phyloP scores from a whole-genome alignment of 305 asterid species.

The Plantago coronopus region DNA sequence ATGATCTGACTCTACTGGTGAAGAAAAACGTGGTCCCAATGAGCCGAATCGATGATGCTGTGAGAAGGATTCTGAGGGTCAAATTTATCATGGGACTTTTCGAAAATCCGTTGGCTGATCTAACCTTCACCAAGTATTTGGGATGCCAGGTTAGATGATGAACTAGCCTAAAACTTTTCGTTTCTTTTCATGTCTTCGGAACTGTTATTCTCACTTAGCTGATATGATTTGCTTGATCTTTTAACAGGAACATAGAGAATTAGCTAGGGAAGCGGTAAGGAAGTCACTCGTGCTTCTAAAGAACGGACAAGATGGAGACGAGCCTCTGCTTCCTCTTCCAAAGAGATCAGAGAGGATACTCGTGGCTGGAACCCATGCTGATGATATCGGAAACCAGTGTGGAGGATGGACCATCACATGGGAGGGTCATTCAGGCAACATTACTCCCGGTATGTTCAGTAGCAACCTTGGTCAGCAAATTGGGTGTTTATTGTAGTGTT shows the following conservation, averaged over 20 bases:
- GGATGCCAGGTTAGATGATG: slow-evolving; percentile 42
- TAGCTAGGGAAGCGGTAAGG: slow-evolving; percentile 80
- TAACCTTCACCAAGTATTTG: slow-evolving; percentile 37
- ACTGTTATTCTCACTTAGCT: background rate
- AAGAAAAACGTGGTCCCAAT: slow-evolving; percentile 43
- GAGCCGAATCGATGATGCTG: slow-evolving; percentile 61
- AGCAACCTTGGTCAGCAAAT: no score
- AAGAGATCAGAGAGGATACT: slow-evolving; percentile 40
- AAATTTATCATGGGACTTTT: slow-evolving; percentile 58
- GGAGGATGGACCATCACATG: slow-evolving; percentile 73
- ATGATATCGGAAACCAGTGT: slow-evolving; percentile 58
- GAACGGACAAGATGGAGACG: slow-evolving; percentile 41
- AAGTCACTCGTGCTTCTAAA: slow-evolving; percentile 61
- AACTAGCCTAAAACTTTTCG: no score
- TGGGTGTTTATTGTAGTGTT: no score
- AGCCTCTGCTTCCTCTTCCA: slow-evolving; percentile 65
- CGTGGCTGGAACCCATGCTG: slow-evolving; percentile 60
- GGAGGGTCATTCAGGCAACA: slow-evolving; percentile 49
- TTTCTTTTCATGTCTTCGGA: background rate
- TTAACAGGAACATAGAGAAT: slow-evolving; percentile 54
- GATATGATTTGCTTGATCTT: background rate
- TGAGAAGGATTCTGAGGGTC: slow-evolving; percentile 51
- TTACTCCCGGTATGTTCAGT: slow-evolving; percentile 38
- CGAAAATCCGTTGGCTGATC: slow-evolving; percentile 52
- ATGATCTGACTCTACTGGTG: slow-evolving; percentile 42